These are phyloP conservation scores for Dendrocalamus sinicus DNA, from an alignment of 176 grass and related monocot genomes.

Conservation along the genomic window DNA sequence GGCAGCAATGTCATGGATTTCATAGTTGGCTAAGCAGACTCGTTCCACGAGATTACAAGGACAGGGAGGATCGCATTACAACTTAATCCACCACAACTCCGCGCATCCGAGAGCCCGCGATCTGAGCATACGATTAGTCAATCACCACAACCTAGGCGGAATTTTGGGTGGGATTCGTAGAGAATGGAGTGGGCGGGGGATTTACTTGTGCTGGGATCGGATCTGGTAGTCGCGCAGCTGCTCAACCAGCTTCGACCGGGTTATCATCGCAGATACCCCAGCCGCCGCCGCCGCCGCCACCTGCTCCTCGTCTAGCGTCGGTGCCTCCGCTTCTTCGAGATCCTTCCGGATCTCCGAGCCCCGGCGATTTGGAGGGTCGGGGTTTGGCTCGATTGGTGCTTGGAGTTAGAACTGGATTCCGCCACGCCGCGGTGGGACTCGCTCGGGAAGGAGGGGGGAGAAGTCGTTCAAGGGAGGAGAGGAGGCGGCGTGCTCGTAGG, in stretches of 20 bases:
- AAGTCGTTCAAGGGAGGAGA: slow-evolving; percentile 35
- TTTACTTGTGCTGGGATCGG: slow-evolving; percentile 99
- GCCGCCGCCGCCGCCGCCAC: slow-evolving; percentile 30
- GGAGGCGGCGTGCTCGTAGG: no score
- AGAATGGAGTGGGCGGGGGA: neutral
- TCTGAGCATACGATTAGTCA: slow-evolving; percentile 35
- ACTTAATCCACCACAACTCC: neutral
- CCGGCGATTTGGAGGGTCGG: neutral
- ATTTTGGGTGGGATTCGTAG: neutral
- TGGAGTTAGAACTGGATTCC: slow-evolving; percentile 22
- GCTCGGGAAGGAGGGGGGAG: neutral
- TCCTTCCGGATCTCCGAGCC: slow-evolving; percentile 38
- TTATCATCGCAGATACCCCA: slow-evolving; percentile 77
- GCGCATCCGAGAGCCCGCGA: slow-evolving; percentile 11
- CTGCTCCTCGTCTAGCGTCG: slow-evolving; percentile 35
- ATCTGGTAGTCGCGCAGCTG: slow-evolving; percentile 98
- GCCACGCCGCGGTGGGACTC: neutral
- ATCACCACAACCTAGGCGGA: slow-evolving; percentile 19
- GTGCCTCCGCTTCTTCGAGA: slow-evolving; percentile 8
- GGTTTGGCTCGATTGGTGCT: slow-evolving; percentile 9
- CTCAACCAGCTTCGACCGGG: slow-evolving; percentile 97
- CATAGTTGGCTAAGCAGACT: neutral
- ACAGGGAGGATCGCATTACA: slow-evolving; percentile 6
- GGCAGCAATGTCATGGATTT: neutral
- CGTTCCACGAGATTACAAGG: neutral